A percentile compares a stretch with the other conserved stretches of the same genome.
Evolutionary conservation across 768 basidiomycete genomes (phyloP).

Genomic region (Trametes punicea): DNA sequence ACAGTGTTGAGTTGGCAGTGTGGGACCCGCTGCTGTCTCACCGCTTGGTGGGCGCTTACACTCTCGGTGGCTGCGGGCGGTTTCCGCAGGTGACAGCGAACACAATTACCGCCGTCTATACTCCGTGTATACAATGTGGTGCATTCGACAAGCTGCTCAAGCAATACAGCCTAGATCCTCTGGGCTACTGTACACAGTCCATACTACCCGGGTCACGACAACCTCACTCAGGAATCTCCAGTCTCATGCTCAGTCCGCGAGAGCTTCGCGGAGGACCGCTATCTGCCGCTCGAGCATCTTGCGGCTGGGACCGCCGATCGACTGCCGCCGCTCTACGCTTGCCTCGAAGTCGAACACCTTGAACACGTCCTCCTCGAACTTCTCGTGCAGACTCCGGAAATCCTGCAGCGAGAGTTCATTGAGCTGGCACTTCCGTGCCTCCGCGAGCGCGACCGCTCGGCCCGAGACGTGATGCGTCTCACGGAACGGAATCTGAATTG

Average conservation of each 20-base stretch:
- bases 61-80: constrained; percentile 5
- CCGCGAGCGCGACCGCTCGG: constrained; percentile 92
- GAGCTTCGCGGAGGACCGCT: constrained; percentile 59
- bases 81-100: background rate
- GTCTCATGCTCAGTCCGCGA: constrained; percentile 33
- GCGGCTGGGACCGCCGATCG: constrained; percentile 89
- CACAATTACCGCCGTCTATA: background rate
- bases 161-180: background rate
- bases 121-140: too few relatives aligned
- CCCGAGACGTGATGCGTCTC: constrained; percentile 99
- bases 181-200: background rate
- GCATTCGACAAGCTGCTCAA: too few relatives aligned
- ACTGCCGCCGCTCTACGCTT: constrained; percentile 86
- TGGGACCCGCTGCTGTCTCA: constrained; percentile 9
- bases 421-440: constrained; percentile 75
- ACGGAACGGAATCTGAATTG: constrained; percentile 85
- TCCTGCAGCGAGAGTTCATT: constrained; percentile 79
- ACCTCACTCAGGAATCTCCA: background rate
- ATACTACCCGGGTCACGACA: background rate
- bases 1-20: constrained; percentile 22
- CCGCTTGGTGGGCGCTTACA: constrained; percentile 12
- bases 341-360: constrained; percentile 93
- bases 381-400: constrained; percentile 68
- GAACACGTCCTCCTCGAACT: constrained; percentile 80
- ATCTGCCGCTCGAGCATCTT: constrained; percentile 87